These are phyloP conservation scores for Amphicarpaea edgeworthii DNA, from an alignment of 306 rosid species.

Conservation along the genomic window DNA sequence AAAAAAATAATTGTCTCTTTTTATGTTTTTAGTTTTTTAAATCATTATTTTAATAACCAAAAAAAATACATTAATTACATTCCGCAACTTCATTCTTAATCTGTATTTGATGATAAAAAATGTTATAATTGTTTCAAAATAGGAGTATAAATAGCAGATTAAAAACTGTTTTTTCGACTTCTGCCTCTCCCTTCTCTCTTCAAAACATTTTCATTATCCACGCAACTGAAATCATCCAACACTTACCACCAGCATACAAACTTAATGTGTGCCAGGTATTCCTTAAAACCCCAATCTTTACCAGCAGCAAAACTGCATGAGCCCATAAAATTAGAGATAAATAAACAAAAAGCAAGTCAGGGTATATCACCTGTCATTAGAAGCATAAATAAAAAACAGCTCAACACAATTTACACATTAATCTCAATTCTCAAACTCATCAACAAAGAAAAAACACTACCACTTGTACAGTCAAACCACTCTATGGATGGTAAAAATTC, in stretches of 20 bases:
- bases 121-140: too few relatives aligned
- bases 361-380: slow-evolving; percentile 25
- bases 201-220: too few relatives aligned
- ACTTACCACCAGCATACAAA: background rate
- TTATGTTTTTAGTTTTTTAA: too few relatives aligned
- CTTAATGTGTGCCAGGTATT: background rate
- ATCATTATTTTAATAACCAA: too few relatives aligned
- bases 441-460: slow-evolving; percentile 21
- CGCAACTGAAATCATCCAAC: background rate
- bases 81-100: too few relatives aligned
- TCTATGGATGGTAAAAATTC: background rate
- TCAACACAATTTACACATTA: slow-evolving; percentile 50
- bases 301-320: background rate
- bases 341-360: slow-evolving; percentile 32
- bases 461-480: slow-evolving; percentile 24
- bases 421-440: slow-evolving; percentile 45
- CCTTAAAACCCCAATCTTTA: background rate
- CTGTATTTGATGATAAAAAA: too few relatives aligned
- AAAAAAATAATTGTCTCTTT: too few relatives aligned
- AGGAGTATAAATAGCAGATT: too few relatives aligned
- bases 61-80: too few relatives aligned
- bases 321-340: background rate
- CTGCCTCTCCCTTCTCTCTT: too few relatives aligned
- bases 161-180: too few relatives aligned
- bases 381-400: slow-evolving; percentile 39